Conservation (phyloP, 345 rosid genomes). For the Murraya koenigii region DNA sequence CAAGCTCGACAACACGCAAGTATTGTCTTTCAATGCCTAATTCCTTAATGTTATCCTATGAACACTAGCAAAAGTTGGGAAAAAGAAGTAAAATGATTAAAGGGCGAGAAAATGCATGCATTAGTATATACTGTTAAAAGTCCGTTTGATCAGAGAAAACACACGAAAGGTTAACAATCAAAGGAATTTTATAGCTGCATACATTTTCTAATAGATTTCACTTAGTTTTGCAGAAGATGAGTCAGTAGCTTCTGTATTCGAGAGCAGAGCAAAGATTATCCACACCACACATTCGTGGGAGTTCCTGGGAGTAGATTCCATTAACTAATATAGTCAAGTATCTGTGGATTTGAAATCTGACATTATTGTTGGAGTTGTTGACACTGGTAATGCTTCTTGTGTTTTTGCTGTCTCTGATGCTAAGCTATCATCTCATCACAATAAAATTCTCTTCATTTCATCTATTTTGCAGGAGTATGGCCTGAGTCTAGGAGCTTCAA, state of each 20-base stretch:
- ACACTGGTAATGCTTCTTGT: slow-evolving; percentile 26
- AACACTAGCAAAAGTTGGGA: background rate
- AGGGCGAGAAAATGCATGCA: too few species aligned
- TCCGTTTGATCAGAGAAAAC: too few species aligned
- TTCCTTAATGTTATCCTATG: background rate
- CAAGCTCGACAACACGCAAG: slow-evolving; percentile 38
- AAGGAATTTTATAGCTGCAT: background rate
- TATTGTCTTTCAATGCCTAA: background rate
- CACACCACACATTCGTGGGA: slow-evolving; percentile 59
- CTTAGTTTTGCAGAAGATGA: slow-evolving; percentile 24
- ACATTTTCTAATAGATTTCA: background rate
- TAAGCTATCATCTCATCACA: background rate
- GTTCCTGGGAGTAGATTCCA: slow-evolving; percentile 35
- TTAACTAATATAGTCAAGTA: slow-evolving; percentile 14
- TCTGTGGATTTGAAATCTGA: slow-evolving; percentile 23
- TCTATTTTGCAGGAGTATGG: slow-evolving; percentile 37
- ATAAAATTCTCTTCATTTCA: background rate
- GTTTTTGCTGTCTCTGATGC: background rate
- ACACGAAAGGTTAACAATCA: background rate
- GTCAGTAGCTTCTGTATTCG: slow-evolving; percentile 37
- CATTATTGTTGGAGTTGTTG: slow-evolving; percentile 43
- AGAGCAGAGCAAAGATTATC: slow-evolving; percentile 34
- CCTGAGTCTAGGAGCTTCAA: slow-evolving; percentile 48
- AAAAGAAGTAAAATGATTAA: too few species aligned
- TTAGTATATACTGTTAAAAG: too few species aligned